Base-by-base conservation (phyloP, 768 basidiomycete genomes). In the Auriculariales sp. region DNA sequence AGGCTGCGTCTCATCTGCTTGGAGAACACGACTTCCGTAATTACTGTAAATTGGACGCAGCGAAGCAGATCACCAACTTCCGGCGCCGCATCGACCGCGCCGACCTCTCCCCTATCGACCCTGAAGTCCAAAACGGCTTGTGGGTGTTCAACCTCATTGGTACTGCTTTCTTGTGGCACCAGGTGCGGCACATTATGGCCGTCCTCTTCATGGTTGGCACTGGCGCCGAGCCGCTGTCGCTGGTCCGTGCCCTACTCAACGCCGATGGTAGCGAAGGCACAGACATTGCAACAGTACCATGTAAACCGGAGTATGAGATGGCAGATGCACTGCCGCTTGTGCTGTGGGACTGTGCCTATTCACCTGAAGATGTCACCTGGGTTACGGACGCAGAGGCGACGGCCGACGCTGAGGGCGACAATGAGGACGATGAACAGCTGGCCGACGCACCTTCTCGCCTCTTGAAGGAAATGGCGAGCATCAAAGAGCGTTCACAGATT, bases 21-120 rank as follows among this genome's bases (percentile, higher is more conserved):
- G 94, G 94, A 30, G 79, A 84, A 53, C 92, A 97, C 68, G 94
- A 97, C 66, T 98, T 95, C 59, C 79, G 93, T 14, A 98, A 98
- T 59, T 71, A 97, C 29, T 95, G 89, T 71, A 97, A 93, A 62
- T 66, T 98, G 19, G 94, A 98, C 61, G 76, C 89, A 0, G 73
- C 79, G 29, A 97, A 97, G 64, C 93, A 97, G 64, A 83, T 97
- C 54, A 79, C 81, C 22, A 73, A 75, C 51, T 94, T 92, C 65
- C 68, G 62, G 22, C 72, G 94, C 28, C 69, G 70, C 19, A 80
- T 97, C 48, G 55, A 79, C 32, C 69, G 68, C 15, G 90, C 88
- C 0, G 73, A 76, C 27, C 77, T 93, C 42, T 66, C 68, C 10
- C 71, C 67, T 2, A 66, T 80, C 9, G 52, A 49, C 28, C 52